phyloP scores from a whole-genome alignment of 139 green algal genomes.

The Coelastrella sp. region DNA sequence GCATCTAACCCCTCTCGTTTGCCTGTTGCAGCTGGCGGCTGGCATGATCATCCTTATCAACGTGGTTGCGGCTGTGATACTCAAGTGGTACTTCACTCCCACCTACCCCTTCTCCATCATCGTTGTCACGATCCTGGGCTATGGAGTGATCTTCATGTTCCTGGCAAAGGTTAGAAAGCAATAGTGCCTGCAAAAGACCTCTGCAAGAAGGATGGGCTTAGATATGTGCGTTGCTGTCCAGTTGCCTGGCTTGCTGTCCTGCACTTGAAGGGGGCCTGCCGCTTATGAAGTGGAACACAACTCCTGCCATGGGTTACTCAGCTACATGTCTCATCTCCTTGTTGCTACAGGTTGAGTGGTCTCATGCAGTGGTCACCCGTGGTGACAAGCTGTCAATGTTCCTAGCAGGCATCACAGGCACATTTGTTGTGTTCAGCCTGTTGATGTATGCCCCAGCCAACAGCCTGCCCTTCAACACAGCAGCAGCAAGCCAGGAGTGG shows the following conservation, averaged over 20 bases:
- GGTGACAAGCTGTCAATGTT: constrained; percentile 10
- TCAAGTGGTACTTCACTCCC: not conserved
- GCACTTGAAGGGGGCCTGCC: too few relatives aligned
- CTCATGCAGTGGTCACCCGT: not conserved
- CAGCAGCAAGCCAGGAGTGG: not conserved
- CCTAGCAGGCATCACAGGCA: not conserved
- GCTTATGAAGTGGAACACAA: too few relatives aligned
- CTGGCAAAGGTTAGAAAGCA: not conserved
- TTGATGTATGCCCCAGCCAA: not conserved
- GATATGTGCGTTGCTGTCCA: too few relatives aligned
- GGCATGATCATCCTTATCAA: not conserved
- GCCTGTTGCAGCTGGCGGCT: constrained; percentile 3
- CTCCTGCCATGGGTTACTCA: not conserved
- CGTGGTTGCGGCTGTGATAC: not conserved
- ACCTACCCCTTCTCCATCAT: not conserved
- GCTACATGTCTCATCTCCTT: not conserved
- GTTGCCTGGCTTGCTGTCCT: too few relatives aligned
- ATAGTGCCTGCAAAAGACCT: too few relatives aligned
- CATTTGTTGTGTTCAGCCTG: not conserved
- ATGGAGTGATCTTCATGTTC: not conserved
- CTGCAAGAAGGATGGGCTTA: too few relatives aligned
- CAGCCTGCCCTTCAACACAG: not conserved
- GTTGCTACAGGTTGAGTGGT: constrained; percentile 36
- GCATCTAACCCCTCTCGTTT: not conserved
- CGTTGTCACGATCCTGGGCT: not conserved